Evolutionary conservation across 768 basidiomycete species (phyloP), one percentile per base, ranked within the genome.

Genomic region (Ramaria sp.): DNA sequence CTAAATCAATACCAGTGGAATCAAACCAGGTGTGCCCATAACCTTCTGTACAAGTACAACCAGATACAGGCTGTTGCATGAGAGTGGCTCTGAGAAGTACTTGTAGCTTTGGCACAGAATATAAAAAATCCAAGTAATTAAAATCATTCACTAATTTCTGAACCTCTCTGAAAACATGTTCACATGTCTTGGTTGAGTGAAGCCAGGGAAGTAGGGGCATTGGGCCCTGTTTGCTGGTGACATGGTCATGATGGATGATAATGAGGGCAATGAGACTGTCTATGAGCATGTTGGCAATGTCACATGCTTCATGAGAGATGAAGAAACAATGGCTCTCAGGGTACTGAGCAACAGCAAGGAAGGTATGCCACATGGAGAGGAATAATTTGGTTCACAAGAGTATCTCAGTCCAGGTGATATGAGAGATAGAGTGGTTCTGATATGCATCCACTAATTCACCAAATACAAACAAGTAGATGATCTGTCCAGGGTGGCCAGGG

Each of bases 381-480:
- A 73, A 74, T 52, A 62, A 72, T 0, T 51, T 57, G 1, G 69
- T 65, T 3, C 71, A 63, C 0, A 74, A 59, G 5, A 65, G 67
- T 46, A 73, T 63, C 33, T 65, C 56, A 9, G 70, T 47, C 1
- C 69, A 66, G 3, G 66, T 65, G 7, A 24, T 10, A 51, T 69
- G 68, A 7, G 43, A 7, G 1, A 73, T 63, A 6, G 39, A 24
- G 0, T 69, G 64, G 52, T 66, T 74, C 47, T 74, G 73, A 43
- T 69, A 73, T 1, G 72, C 71, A 59, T 75, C 73, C 10, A 70
- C 50, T 0, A 73, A 60, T 47, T 75, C 71, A 0, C 71, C 72
- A 41, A 72, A 68, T 58, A 30, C 60, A 54, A 77, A 78, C 1
- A 76, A 66, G 57, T 71, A 78, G 3, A 71, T 62, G 17, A 66